Evolutionary conservation across 2,329 filamentous ascomycete genomes (phyloP), one percentile per base, ranked within the genome.

Genomic region (Nannizzia gypsea): DNA sequence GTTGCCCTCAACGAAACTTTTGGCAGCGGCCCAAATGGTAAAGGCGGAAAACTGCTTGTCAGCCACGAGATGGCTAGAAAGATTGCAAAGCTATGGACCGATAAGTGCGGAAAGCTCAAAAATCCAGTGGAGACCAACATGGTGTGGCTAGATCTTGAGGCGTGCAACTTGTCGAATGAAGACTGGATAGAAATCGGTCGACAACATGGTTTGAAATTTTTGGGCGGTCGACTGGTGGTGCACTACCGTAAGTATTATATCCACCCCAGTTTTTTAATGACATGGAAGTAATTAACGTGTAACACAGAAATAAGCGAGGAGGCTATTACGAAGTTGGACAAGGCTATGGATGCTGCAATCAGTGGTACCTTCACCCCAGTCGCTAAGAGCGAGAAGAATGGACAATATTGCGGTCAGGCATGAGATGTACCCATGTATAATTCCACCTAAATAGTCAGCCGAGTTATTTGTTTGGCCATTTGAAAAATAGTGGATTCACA

Each of bases 71-170:
- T 80, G 31, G 87, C 88, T 1, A 80, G 80, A 70, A 76, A 76
- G 65, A 77, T 91, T 24, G 83, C 80, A 26, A 74, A 77, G 34
- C 71, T 87, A 64, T 95, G 90, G 90, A 80, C 77, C 3, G 75
- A 74, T 15, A 76, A 85, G 57, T 89, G 89, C 3, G 90, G 89
- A 1, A 83, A 81, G 72, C 73, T 90, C 60, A 73, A 79, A 20
- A 78, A 85, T 61, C 86, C 87, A 0, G 85, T 88, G 1, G 85
- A 95, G 69, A 95, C 90, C n/a, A 95, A 95, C 74, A 95, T 95
- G 88, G 83, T 89, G 36, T 95, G 89, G 89, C 68, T 95, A 61
- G 86, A 95, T 70, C 75, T 93, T 15, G 80, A 83, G 31, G 79
- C 80, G 0, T 80, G 82, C 9, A 81, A 82, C 0, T 70, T 85